Evolutionary conservation across 2,329 filamentous ascomycete species (phyloP).

Genomic region (Tolypocladium endophyticum): DNA sequence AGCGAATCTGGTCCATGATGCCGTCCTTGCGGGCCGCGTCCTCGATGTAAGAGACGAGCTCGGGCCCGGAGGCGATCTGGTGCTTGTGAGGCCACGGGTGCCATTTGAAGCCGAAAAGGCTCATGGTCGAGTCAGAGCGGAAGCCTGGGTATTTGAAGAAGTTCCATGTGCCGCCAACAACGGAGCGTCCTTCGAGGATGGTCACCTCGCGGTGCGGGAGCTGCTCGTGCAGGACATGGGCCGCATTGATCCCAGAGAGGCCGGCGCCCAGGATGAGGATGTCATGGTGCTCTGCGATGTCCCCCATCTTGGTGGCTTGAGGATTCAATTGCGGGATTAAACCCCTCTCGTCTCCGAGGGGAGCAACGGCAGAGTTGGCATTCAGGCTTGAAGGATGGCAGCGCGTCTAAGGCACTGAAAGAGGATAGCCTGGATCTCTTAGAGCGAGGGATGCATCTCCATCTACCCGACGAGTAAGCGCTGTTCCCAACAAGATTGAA

Average conservation of each 20-base stretch:
- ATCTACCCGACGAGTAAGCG: no score
- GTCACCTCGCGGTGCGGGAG: constrained; percentile 47
- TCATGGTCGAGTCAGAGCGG: constrained; percentile 53
- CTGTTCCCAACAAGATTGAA: not conserved
- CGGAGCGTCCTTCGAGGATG: constrained; percentile 56
- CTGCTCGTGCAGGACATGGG: constrained; percentile 50
- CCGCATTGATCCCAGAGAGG: constrained; percentile 64
- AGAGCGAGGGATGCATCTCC: not conserved
- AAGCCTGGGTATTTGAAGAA: constrained; percentile 70
- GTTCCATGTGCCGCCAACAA: constrained; percentile 68
- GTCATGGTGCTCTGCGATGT: constrained; percentile 26
- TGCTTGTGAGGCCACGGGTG: constrained; percentile 52
- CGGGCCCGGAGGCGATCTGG: constrained; percentile 39
- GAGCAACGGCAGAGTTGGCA: not conserved
- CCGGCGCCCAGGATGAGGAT: constrained; percentile 61
- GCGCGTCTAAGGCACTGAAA: not conserved
- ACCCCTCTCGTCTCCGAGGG: not conserved
- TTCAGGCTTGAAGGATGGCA: not conserved
- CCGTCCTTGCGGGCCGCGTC: constrained; percentile 38
- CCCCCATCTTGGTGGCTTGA: not conserved
- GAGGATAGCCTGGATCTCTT: not conserved
- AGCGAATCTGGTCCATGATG: constrained; percentile 43
- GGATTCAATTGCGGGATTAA: not conserved
- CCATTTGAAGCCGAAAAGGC: constrained; percentile 58
- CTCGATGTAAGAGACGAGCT: constrained; percentile 44